These are phyloP conservation scores for Rhododendron henanense DNA, from an alignment of 148 eudicot genomes.

Conservation along the genomic window DNA sequence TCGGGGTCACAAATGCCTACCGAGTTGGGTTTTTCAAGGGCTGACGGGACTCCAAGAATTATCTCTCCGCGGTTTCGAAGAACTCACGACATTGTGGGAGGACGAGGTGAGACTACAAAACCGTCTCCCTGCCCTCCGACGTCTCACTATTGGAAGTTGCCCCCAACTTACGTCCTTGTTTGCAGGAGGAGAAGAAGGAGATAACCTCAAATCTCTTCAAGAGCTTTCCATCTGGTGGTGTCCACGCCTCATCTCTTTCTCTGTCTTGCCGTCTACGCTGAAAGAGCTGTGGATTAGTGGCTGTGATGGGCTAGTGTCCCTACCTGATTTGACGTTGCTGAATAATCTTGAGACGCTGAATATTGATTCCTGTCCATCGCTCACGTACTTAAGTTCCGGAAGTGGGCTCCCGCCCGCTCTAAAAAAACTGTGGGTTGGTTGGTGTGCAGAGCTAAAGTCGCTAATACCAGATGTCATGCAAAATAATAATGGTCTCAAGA, in stretches of 20 bases:
- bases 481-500: too few species aligned
- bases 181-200: neutral
- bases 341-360: neutral
- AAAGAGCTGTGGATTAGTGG: rapidly evolving
- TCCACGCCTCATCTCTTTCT: too few species aligned
- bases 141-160: rapidly evolving
- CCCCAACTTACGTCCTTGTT: neutral
- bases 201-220: too few species aligned
- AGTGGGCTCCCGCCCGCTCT: too few species aligned
- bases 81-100: neutral
- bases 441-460: too few species aligned
- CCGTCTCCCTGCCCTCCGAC: neutral
- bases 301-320: too few species aligned
- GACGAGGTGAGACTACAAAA: neutral
- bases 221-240: too few species aligned
- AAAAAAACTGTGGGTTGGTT: too few species aligned
- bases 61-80: rapidly evolving
- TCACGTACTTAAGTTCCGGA: neutral
- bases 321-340: neutral
- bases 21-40: neutral
- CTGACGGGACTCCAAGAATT: neutral
- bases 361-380: neutral
- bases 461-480: too few species aligned
- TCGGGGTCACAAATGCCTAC: neutral
- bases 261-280: too few species aligned